Conservation (phyloP, 176 grass and related monocot species). For the Tillandsia leiboldiana region DNA sequence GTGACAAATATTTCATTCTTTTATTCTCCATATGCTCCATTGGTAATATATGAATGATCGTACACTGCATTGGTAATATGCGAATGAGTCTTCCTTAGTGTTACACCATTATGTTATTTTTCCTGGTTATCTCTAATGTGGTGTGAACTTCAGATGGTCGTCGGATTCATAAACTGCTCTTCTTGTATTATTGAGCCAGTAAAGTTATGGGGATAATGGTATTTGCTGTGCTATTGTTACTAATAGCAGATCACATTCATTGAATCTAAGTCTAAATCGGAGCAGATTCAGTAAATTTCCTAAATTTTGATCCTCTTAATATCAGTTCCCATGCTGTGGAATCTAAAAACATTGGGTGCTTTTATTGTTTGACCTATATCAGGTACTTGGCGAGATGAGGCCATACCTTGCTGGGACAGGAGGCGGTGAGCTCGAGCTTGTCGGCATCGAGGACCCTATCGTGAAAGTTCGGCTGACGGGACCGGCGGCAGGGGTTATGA, state of each 20-base stretch:
- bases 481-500: constrained; percentile 79
- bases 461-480: constrained; percentile 76
- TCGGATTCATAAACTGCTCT: neutral
- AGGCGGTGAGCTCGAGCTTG: constrained; percentile 79
- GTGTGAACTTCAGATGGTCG: too few species aligned
- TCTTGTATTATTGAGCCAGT: neutral
- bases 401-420: constrained; percentile 89
- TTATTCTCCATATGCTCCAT: too few species aligned
- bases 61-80: too few species aligned
- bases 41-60: too few species aligned
- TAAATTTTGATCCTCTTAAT: too few species aligned
- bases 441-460: constrained; percentile 76
- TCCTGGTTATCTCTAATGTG: too few species aligned
- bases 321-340: too few species aligned
- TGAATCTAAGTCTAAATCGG: neutral
- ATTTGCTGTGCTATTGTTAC: too few species aligned
- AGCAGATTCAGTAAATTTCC: neutral
- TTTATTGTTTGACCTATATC: constrained; percentile 3
- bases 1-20: too few species aligned
- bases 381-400: constrained; percentile 96
- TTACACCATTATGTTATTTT: too few species aligned
- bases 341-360: neutral
- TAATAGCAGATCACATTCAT: neutral
- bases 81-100: too few species aligned
- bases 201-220: too few species aligned